Percentiles rank a stretch among this genome's conserved stretches.
These are phyloP conservation scores for Suhomyces xylopsoci DNA, from an alignment of 805 yeast genomes.

Conservation along the genomic window DNA sequence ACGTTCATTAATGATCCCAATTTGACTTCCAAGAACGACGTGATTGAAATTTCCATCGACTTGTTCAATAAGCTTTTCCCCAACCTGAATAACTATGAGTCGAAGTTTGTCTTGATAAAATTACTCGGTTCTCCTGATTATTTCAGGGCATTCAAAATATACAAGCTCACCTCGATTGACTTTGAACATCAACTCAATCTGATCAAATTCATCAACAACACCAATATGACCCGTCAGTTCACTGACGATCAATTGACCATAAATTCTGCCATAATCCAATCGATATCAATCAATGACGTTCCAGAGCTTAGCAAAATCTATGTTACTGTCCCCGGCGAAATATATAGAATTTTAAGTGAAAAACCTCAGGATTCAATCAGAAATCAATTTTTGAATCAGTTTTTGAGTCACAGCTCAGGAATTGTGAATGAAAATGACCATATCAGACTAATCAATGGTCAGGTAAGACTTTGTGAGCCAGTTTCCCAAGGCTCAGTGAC, in stretches of 20 bases:
- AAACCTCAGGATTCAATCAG: slow-evolving; percentile 33
- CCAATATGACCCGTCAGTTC: slow-evolving; percentile 35
- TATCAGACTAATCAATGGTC: slow-evolving; percentile 46
- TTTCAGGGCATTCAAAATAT: slow-evolving; percentile 32
- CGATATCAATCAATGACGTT: slow-evolving; percentile 31
- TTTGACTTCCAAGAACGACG: slow-evolving; percentile 18
- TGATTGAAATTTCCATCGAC: slow-evolving; percentile 32
- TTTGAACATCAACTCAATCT: slow-evolving; percentile 23
- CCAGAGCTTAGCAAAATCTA: slow-evolving; percentile 44
- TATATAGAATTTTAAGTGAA: slow-evolving; percentile 33
- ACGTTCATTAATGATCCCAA: slow-evolving; percentile 32
- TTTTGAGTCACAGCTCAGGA: slow-evolving; percentile 18
- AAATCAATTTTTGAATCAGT: slow-evolving; percentile 27
- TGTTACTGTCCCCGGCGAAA: slow-evolving; percentile 43
- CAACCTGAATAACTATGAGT: slow-evolving; percentile 4
- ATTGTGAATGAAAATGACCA: slow-evolving; percentile 42
- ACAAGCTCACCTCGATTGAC: slow-evolving; percentile 31
- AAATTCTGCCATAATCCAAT: slow-evolving; percentile 34
- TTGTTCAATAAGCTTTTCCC: slow-evolving; percentile 34
- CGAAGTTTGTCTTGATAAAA: slow-evolving; percentile 31
- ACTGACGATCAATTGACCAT: slow-evolving; percentile 28
- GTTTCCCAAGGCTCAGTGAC: slow-evolving; percentile 61
- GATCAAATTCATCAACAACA: slow-evolving; percentile 39
- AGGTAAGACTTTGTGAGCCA: slow-evolving; percentile 66
- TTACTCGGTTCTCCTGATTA: slow-evolving; percentile 39